phyloP scores from a whole-genome alignment of 2,329 filamentous ascomycete species.

The Didymellaceae sp. region DNA sequence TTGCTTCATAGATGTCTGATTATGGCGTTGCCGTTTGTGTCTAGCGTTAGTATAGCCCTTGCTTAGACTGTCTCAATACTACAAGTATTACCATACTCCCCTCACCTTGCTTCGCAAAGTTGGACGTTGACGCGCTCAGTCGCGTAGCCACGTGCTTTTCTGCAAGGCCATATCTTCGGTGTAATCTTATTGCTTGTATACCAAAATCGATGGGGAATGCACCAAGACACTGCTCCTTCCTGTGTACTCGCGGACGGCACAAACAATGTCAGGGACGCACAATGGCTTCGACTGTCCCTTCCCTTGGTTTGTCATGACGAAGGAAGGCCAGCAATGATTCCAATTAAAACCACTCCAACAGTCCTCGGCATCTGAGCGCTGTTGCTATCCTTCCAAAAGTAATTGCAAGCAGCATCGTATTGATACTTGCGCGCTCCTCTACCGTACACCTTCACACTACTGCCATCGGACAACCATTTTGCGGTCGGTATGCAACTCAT shows the following conservation, averaged over 20 bases:
- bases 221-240: background rate
- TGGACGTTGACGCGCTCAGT: background rate
- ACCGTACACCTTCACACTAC: background rate
- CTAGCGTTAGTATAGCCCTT: constrained; percentile 3
- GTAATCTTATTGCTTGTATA: too few species aligned
- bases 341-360: background rate
- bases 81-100: background rate
- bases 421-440: background rate
- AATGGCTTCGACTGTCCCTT: constrained; percentile 1
- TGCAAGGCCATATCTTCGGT: too few species aligned
- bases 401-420: background rate
- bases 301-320: background rate
- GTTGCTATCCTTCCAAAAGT: background rate
- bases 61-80: background rate
- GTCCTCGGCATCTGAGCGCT: background rate
- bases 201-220: background rate
- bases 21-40: background rate
- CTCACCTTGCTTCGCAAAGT: constrained; percentile 5
- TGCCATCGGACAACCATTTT: too few species aligned
- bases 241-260: background rate
- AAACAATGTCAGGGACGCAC: constrained; percentile 2
- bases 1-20: background rate
- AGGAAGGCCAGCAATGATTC: background rate
- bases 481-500: constrained; percentile 1
- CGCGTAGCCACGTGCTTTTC: constrained; percentile 7